Conservation (phyloP, 1,284 basidiomycete genomes). For the Ceratobasidium sp. region DNA sequence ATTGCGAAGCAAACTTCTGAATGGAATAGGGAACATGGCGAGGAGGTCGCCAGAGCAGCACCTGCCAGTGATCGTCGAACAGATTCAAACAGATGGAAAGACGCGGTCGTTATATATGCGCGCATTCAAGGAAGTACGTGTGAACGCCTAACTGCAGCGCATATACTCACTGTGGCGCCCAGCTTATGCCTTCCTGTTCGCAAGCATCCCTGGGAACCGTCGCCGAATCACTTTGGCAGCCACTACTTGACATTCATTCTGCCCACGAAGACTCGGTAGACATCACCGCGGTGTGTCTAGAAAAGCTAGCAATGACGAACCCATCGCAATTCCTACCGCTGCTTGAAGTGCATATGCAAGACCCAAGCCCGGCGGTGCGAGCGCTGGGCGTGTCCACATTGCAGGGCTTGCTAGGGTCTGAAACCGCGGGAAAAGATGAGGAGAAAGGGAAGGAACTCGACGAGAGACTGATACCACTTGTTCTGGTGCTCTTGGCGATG, state of each 20-base stretch:
- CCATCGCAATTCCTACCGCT: slow-evolving; percentile 90
- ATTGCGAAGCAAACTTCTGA: not conserved
- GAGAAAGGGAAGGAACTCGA: not conserved
- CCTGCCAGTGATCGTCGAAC: slow-evolving; percentile 84
- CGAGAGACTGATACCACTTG: no score
- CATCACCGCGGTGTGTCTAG: slow-evolving; percentile 95
- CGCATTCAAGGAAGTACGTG: slow-evolving; percentile 86
- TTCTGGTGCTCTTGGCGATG: no score
- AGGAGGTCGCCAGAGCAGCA: slow-evolving; percentile 89
- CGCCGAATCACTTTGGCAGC: slow-evolving; percentile 89
- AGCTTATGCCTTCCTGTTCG: slow-evolving; percentile 92
- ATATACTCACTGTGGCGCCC: slow-evolving; percentile 30
- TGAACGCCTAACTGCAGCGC: not conserved
- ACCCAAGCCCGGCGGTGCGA: slow-evolving; percentile 76
- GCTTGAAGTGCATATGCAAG: slow-evolving; percentile 82
- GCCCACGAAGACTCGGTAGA: slow-evolving; percentile 92
- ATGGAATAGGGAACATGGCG: slow-evolving; percentile 84
- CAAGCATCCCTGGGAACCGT: slow-evolving; percentile 83
- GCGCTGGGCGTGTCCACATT: slow-evolving; percentile 94
- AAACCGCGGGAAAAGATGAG: slow-evolving; percentile 80
- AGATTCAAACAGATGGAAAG: slow-evolving; percentile 79
- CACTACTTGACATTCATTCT: slow-evolving; percentile 84
- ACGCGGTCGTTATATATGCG: slow-evolving; percentile 87
- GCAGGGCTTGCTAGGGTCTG: slow-evolving; percentile 81
- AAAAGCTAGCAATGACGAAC: slow-evolving; percentile 91